Percentiles rank a stretch among this genome's conserved stretches.
phyloP scores from a whole-genome alignment of 352 stramenopile species.

The Globisporangium viniferum region DNA sequence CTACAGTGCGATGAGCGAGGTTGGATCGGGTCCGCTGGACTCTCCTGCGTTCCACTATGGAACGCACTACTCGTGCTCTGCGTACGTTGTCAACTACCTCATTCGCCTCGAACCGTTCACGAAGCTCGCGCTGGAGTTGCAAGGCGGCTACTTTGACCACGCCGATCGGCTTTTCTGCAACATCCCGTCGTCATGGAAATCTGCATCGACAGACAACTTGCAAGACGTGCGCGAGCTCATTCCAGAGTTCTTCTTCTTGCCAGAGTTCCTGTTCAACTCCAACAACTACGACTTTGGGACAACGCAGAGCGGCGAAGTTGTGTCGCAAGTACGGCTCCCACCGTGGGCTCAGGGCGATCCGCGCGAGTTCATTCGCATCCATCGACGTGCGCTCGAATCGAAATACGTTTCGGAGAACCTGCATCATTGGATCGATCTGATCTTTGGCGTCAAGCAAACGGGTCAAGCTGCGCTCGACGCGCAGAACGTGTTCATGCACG shows the following conservation, averaged over 20 bases:
- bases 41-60: constrained; percentile 95
- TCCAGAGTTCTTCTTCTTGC: constrained; percentile 78
- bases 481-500: constrained; percentile 92
- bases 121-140: constrained; percentile 54
- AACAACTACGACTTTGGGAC: constrained; percentile 69
- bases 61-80: constrained; percentile 96
- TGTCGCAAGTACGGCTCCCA: constrained; percentile 92
- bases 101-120: constrained; percentile 92
- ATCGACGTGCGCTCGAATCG: constrained; percentile 95
- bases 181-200: constrained; percentile 92
- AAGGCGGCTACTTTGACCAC: constrained; percentile 90
- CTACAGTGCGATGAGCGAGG: constrained; percentile 68
- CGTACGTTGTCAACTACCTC: constrained; percentile 97
- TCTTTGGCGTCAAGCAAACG: constrained; percentile 96
- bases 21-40: constrained; percentile 36
- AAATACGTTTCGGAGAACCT: constrained; percentile 95
- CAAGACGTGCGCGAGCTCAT: constrained; percentile 84
- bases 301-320: constrained; percentile 79
- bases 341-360: constrained; percentile 92
- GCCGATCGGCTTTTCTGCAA: constrained; percentile 95
- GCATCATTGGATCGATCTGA: constrained; percentile 98
- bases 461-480: constrained; percentile 89
- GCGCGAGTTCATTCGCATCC: constrained; percentile 93
- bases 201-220: constrained; percentile 90
- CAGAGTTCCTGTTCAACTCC: constrained; percentile 77